A percentile compares a stretch with the other conserved stretches of the same genome.
Evolutionary conservation across 1,284 basidiomycete species (phyloP).

Genomic region (Trichosporon ovoides): DNA sequence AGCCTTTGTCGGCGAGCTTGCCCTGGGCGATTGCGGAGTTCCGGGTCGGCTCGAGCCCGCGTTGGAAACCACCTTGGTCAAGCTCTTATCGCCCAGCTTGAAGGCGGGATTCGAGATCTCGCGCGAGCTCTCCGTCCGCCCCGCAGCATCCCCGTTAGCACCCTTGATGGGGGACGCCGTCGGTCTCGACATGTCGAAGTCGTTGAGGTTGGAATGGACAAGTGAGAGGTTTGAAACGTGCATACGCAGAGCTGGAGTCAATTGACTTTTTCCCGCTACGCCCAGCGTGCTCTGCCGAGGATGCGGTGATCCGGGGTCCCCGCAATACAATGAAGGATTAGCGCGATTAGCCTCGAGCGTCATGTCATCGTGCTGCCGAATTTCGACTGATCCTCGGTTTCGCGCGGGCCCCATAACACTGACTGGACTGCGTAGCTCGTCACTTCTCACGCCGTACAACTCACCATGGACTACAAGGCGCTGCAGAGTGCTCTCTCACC

Average conservation of each 20-base stretch:
- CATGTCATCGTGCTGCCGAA: background rate
- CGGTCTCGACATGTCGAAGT: slow-evolving; percentile 1
- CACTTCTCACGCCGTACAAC: background rate
- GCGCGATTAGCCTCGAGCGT: background rate
- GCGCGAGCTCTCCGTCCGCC: background rate
- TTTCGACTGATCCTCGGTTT: background rate
- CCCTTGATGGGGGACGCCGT: slow-evolving; percentile 2
- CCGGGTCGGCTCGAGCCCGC: background rate
- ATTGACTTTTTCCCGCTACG: background rate
- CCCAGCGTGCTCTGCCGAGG: background rate
- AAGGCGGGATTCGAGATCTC: background rate
- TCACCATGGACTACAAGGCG: slow-evolving; percentile 8
- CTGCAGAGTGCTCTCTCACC: slow-evolving; percentile 8
- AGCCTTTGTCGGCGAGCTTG: slow-evolving; percentile 1
- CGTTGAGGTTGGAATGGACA: background rate
- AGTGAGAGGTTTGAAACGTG: background rate
- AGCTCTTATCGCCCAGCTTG: background rate
- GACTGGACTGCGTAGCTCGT: background rate
- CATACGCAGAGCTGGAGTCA: too few relatives aligned
- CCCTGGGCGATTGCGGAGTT: background rate
- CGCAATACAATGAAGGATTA: background rate
- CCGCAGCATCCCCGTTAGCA: too few relatives aligned
- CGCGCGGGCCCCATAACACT: too few relatives aligned
- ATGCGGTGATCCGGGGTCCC: slow-evolving; percentile 7
- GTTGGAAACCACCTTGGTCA: background rate